Conservation (phyloP, 2,329 filamentous ascomycete species). For the Aspergillus novofumigatus region DNA sequence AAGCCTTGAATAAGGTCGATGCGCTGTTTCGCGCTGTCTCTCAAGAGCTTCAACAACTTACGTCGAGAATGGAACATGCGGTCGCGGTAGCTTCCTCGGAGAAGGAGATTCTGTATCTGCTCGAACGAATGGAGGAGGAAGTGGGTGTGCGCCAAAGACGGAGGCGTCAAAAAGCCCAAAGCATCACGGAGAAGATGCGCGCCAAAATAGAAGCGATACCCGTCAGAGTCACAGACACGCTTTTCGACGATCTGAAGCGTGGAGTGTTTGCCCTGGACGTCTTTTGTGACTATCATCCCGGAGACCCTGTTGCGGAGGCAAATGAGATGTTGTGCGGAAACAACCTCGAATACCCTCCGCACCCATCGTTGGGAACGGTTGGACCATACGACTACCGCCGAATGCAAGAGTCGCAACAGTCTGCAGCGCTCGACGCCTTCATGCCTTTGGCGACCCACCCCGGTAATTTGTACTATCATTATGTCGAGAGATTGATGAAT, state of each 20-base stretch:
- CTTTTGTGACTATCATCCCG: slow-evolving; percentile 29
- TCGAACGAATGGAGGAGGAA: slow-evolving; percentile 24
- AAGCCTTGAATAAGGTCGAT: slow-evolving; percentile 19
- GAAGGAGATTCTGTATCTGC: slow-evolving; percentile 17
- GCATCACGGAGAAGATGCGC: slow-evolving; percentile 21
- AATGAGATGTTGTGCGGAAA: slow-evolving; percentile 14
- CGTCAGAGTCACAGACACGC: slow-evolving; percentile 23
- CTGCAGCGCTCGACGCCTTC: slow-evolving; percentile 6
- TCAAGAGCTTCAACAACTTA: slow-evolving; percentile 21
- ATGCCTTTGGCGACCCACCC: slow-evolving; percentile 10
- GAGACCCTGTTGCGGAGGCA: slow-evolving; percentile 23
- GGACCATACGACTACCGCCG: slow-evolving; percentile 16
- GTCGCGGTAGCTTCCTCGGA: slow-evolving; percentile 16
- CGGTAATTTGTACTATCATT: slow-evolving; percentile 7
- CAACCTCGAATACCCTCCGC: background rate
- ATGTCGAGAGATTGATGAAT: slow-evolving; percentile 6
- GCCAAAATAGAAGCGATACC: slow-evolving; percentile 24
- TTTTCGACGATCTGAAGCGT: slow-evolving; percentile 29
- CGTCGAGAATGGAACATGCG: slow-evolving; percentile 15
- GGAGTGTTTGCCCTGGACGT: slow-evolving; percentile 28
- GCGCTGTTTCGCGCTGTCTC: slow-evolving; percentile 22
- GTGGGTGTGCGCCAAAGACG: slow-evolving; percentile 17
- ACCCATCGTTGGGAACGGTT: background rate
- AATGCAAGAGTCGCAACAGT: slow-evolving; percentile 11
- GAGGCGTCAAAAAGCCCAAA: slow-evolving; percentile 19